A percentile compares a stretch with the other conserved stretches of the same genome.
These are phyloP conservation scores for Pseudotsuga menziesii DNA, from an alignment of 75 land plant species.

Conservation along the genomic window DNA sequence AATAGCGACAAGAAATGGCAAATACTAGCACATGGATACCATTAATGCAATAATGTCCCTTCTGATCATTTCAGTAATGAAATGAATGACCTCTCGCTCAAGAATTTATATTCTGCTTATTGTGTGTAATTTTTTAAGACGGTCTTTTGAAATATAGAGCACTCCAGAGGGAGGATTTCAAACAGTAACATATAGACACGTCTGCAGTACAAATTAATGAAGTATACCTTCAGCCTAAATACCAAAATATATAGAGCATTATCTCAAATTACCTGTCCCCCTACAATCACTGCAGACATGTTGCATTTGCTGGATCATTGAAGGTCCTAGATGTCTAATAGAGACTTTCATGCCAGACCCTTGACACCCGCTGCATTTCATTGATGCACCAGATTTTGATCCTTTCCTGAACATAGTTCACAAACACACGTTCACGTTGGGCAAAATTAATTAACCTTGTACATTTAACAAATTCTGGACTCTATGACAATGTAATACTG, in stretches of 20 bases:
- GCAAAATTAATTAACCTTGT: neutral
- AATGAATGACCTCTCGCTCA: no score
- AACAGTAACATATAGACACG: no score
- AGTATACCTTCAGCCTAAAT: no score
- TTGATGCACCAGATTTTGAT: constrained; percentile 70
- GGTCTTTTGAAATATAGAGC: no score
- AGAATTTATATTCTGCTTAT: neutral
- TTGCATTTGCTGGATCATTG: constrained; percentile 90
- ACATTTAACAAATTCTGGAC: neutral
- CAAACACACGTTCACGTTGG: neutral
- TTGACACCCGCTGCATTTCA: constrained; percentile 63
- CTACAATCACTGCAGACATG: constrained; percentile 73
- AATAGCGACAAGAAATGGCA: neutral
- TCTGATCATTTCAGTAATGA: no score
- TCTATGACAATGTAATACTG: no score
- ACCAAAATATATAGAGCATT: no score
- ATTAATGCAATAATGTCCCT: no score
- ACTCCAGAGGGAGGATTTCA: no score
- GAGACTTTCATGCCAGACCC: constrained; percentile 79
- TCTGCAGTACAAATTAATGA: no score
- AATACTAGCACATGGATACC: no score
- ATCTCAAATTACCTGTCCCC: constrained; percentile 35
- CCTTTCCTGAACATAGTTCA: constrained; percentile 47
- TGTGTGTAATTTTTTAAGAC: neutral
- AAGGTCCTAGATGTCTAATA: constrained; percentile 75